Conservation (phyloP, 2,329 filamentous ascomycete species). For the Blastomyces gilchristii region DNA sequence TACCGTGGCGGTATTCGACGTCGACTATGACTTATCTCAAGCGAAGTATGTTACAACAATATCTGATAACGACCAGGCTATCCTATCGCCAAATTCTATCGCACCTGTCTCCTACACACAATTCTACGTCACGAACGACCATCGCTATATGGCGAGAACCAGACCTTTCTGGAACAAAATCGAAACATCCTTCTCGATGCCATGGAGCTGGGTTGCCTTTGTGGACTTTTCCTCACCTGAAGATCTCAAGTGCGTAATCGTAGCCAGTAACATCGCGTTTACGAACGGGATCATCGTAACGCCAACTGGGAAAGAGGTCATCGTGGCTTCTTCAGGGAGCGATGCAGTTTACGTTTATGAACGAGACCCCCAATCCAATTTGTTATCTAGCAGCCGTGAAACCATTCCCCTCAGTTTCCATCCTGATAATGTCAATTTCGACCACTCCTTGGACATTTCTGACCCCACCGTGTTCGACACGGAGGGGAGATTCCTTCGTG, state of each 20-base stretch:
- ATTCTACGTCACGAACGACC: conserved; percentile 17
- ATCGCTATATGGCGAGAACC: conserved; percentile 12
- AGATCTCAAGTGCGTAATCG: conserved; percentile 11
- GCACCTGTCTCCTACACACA: conserved; percentile 14
- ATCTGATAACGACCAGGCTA: conserved; percentile 12
- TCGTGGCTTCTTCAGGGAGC: conserved; percentile 13
- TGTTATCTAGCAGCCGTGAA: conserved; percentile 11
- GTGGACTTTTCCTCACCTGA: conserved; percentile 11
- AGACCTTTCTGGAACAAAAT: conserved; percentile 13
- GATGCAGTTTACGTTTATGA: conserved; percentile 13
- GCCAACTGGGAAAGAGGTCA: conserved; percentile 14
- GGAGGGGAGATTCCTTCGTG: conserved; percentile 14
- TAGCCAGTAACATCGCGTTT: conserved; percentile 13
- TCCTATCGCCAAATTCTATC: conserved; percentile 15
- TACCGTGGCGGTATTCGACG: conserved; percentile 14
- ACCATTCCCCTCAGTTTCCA: conserved; percentile 14
- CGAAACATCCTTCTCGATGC: conserved; percentile 11
- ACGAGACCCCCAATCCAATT: conserved; percentile 13
- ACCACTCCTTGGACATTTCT: conserved; percentile 11
- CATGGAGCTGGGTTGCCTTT: conserved; percentile 15
- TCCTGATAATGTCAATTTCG: conserved; percentile 15
- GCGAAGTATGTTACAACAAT: conserved; percentile 14
- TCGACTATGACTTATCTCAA: conserved; percentile 14
- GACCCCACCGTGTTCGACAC: conserved; percentile 15
- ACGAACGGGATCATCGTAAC: conserved; percentile 16